Percentiles rank a stretch among this genome's conserved stretches.
Evolutionary conservation across 2,329 filamentous ascomycete species (phyloP).

Genomic region (Dothistroma septosporum): DNA sequence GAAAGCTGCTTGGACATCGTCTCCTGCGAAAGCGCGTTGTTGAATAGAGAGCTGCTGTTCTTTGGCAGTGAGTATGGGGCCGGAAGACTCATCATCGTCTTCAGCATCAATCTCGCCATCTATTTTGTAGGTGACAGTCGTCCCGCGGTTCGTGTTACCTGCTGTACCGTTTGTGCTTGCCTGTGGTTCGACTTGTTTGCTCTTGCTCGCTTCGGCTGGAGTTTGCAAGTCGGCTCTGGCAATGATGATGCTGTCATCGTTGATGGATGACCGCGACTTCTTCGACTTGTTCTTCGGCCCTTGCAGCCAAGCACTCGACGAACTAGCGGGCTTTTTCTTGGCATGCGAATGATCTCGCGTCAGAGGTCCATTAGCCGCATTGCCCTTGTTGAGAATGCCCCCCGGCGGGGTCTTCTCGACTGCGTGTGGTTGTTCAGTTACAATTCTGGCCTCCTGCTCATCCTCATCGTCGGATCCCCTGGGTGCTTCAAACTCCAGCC

Average conservation of each 20-base stretch:
- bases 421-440: conserved; percentile 30
- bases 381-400: conserved; percentile 28
- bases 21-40: conserved; percentile 76
- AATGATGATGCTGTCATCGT: conserved; percentile 20
- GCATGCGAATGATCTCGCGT: conserved; percentile 19
- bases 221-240: background rate
- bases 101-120: conserved; percentile 28
- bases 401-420: conserved; percentile 18
- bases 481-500: conserved; percentile 61
- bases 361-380: conserved; percentile 22
- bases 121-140: conserved; percentile 40
- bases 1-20: conserved; percentile 79
- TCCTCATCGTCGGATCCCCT: conserved; percentile 46
- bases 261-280: conserved; percentile 14
- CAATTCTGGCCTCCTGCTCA: conserved; percentile 34
- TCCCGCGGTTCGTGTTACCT: conserved; percentile 42
- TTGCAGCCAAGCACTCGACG: conserved; percentile 23
- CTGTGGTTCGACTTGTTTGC: conserved; percentile 20
- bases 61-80: conserved; percentile 27
- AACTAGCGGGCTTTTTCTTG: background rate
- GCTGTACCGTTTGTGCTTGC: conserved; percentile 12
- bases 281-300: conserved; percentile 24
- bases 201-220: conserved; percentile 7
- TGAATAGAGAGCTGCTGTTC: conserved; percentile 65
- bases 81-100: conserved; percentile 18